These are phyloP conservation scores for Sisymbrium irio DNA, from an alignment of 345 rosid genomes.

Conservation along the genomic window DNA sequence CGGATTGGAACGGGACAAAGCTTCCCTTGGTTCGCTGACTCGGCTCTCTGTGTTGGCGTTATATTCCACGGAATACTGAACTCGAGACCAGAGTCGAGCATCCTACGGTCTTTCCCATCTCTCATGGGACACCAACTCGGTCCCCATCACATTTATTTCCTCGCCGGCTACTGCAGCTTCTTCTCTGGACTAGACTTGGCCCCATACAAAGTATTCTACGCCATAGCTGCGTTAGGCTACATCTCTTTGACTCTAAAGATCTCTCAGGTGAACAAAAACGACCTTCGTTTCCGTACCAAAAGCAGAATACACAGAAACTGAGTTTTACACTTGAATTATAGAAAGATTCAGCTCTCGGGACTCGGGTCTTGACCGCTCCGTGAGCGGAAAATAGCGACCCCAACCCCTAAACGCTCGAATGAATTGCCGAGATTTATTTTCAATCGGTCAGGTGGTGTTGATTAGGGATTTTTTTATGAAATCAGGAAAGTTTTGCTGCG, in stretches of 20 bases:
- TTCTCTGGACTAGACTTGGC: conserved; percentile 69
- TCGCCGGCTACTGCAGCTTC: conserved; percentile 72
- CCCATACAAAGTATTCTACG: conserved; percentile 74
- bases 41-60: conserved; percentile 64
- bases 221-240: conserved; percentile 69
- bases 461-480: not conserved
- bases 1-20: conserved; percentile 76
- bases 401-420: conserved; percentile 2
- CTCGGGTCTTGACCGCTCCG: not conserved
- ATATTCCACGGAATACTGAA: conserved; percentile 63
- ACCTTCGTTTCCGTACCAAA: conserved; percentile 50
- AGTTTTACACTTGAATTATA: not conserved
- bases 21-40: conserved; percentile 78
- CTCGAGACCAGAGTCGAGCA: conserved; percentile 59
- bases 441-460: conserved; percentile 17
- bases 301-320: conserved; percentile 82
- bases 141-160: conserved; percentile 48
- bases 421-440: conserved; percentile 10
- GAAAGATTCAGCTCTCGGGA: not conserved
- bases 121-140: conserved; percentile 46
- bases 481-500: conserved; percentile 2
- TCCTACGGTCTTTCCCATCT: conserved; percentile 46
- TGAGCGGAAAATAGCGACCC: not conserved
- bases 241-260: conserved; percentile 49
- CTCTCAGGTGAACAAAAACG: conserved; percentile 54